Evolutionary conservation across 78 protist species (phyloP).

Genomic region (Tieghemostelium lacteum): DNA sequence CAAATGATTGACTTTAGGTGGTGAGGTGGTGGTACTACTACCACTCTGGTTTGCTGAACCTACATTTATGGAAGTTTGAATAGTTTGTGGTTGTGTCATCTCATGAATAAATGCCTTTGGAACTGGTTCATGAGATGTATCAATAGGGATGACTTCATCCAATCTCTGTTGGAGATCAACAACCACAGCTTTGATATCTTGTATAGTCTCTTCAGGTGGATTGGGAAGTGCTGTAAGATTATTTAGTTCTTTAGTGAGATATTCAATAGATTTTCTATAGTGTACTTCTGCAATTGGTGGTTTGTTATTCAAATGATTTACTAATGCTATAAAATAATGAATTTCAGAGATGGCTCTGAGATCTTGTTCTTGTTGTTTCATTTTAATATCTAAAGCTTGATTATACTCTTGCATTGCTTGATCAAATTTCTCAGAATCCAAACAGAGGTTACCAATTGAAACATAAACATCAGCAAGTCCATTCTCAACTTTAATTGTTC

Average conservation of each 20-base stretch:
- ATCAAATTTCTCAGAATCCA: slow-evolving; percentile 49
- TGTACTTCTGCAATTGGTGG: slow-evolving; percentile 23
- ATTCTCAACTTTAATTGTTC: slow-evolving; percentile 12
- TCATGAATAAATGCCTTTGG: slow-evolving; percentile 48
- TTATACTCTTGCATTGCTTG: slow-evolving; percentile 47
- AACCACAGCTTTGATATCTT: slow-evolving; percentile 45
- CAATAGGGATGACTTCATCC: slow-evolving; percentile 59
- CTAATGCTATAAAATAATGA: slow-evolving; percentile 28
- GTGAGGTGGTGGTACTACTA: background rate
- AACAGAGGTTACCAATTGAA: slow-evolving; percentile 16
- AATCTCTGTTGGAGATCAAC: slow-evolving; percentile 10
- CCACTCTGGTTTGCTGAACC: background rate
- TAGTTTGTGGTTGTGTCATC: slow-evolving; percentile 7
- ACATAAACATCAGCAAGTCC: slow-evolving; percentile 45
- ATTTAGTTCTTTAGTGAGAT: background rate
- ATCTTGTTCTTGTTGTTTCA: background rate
- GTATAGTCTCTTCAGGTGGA: background rate
- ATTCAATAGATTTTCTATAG: slow-evolving; percentile 19
- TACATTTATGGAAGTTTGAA: background rate
- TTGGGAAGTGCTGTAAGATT: background rate
- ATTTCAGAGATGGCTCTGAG: slow-evolving; percentile 23
- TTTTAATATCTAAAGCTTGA: slow-evolving; percentile 32
- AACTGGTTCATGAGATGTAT: slow-evolving; percentile 65
- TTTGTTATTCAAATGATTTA: slow-evolving; percentile 34
- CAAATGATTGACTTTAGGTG: slow-evolving; percentile 24